Evolutionary conservation across 1,139 yeast genomes (phyloP).

Genomic region (Zygosaccharomyces sapae): DNA sequence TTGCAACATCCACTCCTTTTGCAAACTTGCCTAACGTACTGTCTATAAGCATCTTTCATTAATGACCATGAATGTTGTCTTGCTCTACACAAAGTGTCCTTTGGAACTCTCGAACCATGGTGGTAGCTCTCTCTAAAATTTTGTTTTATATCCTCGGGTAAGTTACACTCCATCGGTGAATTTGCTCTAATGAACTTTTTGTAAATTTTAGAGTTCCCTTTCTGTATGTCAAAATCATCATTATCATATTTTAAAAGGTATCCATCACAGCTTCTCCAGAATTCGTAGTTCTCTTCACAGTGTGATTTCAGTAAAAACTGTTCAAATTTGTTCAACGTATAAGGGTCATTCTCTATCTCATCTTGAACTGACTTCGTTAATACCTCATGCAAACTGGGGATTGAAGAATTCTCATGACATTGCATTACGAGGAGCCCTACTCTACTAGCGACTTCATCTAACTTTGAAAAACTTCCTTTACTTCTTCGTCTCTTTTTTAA

Average conservation of each 20-base stretch:
- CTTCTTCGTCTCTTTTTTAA: background rate
- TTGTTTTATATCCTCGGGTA: conserved; percentile 28
- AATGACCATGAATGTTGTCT: conserved; percentile 28
- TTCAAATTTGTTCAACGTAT: conserved; percentile 23
- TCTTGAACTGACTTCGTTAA: conserved; percentile 7
- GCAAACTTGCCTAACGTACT: conserved; percentile 11
- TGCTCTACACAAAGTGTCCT: conserved; percentile 24
- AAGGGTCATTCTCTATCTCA: conserved; percentile 16
- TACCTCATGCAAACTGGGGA: conserved; percentile 22
- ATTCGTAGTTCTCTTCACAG: conserved; percentile 35
- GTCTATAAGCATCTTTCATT: conserved; percentile 30
- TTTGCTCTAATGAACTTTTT: conserved; percentile 26
- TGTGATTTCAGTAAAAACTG: conserved; percentile 27
- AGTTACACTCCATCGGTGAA: conserved; percentile 33
- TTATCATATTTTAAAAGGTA: conserved; percentile 11
- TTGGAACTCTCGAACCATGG: background rate
- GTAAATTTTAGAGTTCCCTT: conserved; percentile 30
- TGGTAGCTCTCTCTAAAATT: conserved; percentile 23
- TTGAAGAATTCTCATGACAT: conserved; percentile 4
- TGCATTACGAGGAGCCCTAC: background rate
- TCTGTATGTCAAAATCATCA: conserved; percentile 12
- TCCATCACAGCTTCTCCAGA: conserved; percentile 18
- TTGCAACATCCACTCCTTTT: background rate
- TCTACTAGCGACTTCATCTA: background rate
- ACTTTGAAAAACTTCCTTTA: background rate